Conservation (phyloP, 768 basidiomycete genomes). For the Neoboletus brunneissimus region DNA sequence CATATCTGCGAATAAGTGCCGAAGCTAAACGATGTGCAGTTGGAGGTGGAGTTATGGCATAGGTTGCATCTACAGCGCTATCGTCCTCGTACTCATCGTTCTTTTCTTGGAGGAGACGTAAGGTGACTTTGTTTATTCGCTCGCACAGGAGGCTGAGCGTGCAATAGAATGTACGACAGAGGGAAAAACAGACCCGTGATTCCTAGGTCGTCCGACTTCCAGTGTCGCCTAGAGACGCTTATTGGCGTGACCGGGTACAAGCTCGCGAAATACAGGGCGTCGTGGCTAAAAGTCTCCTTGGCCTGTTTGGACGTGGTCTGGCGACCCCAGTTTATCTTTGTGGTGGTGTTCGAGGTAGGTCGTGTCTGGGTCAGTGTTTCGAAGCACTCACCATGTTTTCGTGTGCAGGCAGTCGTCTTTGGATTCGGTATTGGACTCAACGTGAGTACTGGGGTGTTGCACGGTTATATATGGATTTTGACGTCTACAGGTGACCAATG, state of each 20-base stretch:
- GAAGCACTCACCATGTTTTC: not conserved
- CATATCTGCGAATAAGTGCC: too few species aligned
- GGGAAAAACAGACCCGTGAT: conserved; percentile 33
- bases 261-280: conserved; percentile 45
- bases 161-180: conserved; percentile 47
- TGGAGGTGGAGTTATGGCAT: conserved; percentile 56
- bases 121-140: conserved; percentile 3
- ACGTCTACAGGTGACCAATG: conserved; percentile 46
- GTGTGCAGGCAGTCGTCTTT: conserved; percentile 39
- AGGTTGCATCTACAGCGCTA: conserved; percentile 44
- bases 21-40: conserved; percentile 19
- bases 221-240: conserved; percentile 44
- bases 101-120: conserved; percentile 53
- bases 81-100: conserved; percentile 46
- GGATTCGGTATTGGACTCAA: conserved; percentile 50
- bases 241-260: conserved; percentile 46
- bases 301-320: conserved; percentile 42
- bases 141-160: not conserved
- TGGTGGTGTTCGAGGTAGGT: conserved; percentile 39
- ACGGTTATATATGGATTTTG: not conserved
- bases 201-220: conserved; percentile 30
- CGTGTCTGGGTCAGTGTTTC: not conserved
- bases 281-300: conserved; percentile 35
- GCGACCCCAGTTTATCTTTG: conserved; percentile 46
- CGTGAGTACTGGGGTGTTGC: conserved; percentile 19